phyloP scores from a whole-genome alignment of 1,284 basidiomycete species.

The Irpex sp. region DNA sequence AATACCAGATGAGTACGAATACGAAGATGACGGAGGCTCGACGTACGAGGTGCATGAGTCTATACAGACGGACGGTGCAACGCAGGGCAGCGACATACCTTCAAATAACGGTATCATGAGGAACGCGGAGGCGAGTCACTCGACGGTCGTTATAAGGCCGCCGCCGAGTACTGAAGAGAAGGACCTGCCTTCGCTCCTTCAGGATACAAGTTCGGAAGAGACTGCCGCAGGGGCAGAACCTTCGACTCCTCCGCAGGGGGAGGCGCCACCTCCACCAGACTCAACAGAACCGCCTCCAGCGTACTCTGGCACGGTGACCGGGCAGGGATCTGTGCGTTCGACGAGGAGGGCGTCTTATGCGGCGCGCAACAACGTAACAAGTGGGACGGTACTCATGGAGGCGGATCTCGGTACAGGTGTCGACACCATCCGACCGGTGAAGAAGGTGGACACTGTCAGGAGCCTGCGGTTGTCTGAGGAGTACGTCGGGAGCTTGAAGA shows the following conservation, averaged over 20 bases:
- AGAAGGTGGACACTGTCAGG: constrained; percentile 80
- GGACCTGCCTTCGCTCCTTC: constrained; percentile 40
- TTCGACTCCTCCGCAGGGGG: constrained; percentile 25
- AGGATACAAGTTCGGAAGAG: constrained; percentile 35
- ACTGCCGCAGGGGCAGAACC: constrained; percentile 23
- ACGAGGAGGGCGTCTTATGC: constrained; percentile 63
- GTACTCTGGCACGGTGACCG: constrained; percentile 34
- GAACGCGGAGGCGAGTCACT: constrained; percentile 56
- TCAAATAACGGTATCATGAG: constrained; percentile 39
- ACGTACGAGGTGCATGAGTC: constrained; percentile 35
- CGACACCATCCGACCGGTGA: constrained; percentile 89
- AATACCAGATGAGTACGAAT: constrained; percentile 41
- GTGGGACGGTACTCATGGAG: constrained; percentile 75
- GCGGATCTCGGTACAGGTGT: constrained; percentile 83
- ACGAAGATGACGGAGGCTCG: constrained; percentile 44
- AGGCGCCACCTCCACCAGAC: constrained; percentile 20
- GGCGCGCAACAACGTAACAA: constrained; percentile 59
- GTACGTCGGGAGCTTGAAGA: constrained; percentile 70
- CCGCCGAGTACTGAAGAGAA: constrained; percentile 32
- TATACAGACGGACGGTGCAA: constrained; percentile 54
- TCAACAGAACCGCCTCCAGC: constrained; percentile 33
- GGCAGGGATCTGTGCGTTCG: constrained; percentile 33
- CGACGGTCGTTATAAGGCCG: constrained; percentile 66
- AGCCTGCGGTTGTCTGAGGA: constrained; percentile 79
- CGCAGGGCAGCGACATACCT: constrained; percentile 56